These are phyloP conservation scores for Cytospora chrysosperma DNA, from an alignment of 2,329 filamentous ascomycete species.

Conservation along the genomic window DNA sequence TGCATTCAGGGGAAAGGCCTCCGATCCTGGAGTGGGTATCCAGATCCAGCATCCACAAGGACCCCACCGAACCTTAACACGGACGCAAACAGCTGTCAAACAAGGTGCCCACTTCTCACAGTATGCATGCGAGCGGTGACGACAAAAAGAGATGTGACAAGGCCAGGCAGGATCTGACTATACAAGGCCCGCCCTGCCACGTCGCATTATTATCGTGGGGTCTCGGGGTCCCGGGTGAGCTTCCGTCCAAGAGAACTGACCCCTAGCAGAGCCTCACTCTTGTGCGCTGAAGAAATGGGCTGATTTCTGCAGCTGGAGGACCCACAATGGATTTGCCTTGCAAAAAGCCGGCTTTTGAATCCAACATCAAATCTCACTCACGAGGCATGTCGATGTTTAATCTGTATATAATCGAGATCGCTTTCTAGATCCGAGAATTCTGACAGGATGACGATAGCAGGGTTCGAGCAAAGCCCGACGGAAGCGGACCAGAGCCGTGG, in stretches of 20 bases:
- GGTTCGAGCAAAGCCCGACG: slow-evolving; percentile 1
- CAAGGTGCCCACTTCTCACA: slow-evolving; percentile 11
- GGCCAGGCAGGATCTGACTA: slow-evolving; percentile 16
- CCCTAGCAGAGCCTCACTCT: slow-evolving; percentile 14
- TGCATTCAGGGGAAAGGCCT: slow-evolving; percentile 14
- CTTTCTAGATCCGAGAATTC: slow-evolving; percentile 22
- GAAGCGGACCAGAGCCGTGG: not conserved
- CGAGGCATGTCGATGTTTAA: slow-evolving; percentile 13
- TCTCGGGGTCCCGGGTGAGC: slow-evolving; percentile 11
- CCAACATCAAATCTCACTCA: slow-evolving; percentile 1
- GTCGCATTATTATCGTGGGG: slow-evolving; percentile 21
- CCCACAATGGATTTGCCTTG: slow-evolving; percentile 1
- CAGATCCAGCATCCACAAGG: slow-evolving; percentile 11
- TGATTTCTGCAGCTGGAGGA: slow-evolving; percentile 16
- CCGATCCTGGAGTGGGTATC: slow-evolving; percentile 13
- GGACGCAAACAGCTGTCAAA: slow-evolving; percentile 24
- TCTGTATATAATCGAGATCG: slow-evolving; percentile 23
- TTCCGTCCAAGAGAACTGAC: slow-evolving; percentile 9
- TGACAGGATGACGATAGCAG: slow-evolving; percentile 14
- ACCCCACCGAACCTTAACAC: slow-evolving; percentile 15
- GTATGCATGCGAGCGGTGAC: slow-evolving; percentile 21
- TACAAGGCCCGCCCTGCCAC: slow-evolving; percentile 18
- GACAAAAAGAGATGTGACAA: slow-evolving; percentile 20
- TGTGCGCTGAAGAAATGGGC: slow-evolving; percentile 10
- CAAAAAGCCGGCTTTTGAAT: slow-evolving; percentile 5